Conservation (phyloP, 768 basidiomycete species). For the Suillus decipiens region DNA sequence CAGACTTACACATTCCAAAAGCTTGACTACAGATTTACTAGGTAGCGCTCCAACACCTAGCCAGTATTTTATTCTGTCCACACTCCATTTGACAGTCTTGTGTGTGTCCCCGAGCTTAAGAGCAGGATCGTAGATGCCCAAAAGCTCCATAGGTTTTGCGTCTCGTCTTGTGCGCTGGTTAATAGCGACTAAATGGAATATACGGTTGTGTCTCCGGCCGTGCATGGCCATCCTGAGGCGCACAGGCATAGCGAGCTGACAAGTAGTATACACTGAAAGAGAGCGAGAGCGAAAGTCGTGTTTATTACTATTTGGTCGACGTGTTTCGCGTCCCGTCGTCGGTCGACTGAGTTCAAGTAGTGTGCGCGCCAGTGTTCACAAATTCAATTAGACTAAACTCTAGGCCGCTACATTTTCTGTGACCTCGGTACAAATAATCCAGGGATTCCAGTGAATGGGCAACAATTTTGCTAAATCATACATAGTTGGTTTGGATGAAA, state of each 20-base stretch:
- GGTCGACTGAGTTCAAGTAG: not conserved
- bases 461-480: not conserved
- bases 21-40: slow-evolving; percentile 69
- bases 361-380: not conserved
- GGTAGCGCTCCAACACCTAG: slow-evolving; percentile 82
- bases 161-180: slow-evolving; percentile 71
- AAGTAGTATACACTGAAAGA: slow-evolving; percentile 2
- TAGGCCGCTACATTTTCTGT: not conserved
- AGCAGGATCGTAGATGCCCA: slow-evolving; percentile 84
- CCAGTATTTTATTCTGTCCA: slow-evolving; percentile 90
- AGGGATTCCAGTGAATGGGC: not conserved
- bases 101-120: slow-evolving; percentile 48
- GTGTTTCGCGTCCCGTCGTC: not conserved
- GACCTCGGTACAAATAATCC: not conserved
- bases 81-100: slow-evolving; percentile 89
- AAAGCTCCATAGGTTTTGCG: slow-evolving; percentile 82
- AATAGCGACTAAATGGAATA: slow-evolving; percentile 86
- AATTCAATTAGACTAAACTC: not conserved
- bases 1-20: slow-evolving; percentile 70
- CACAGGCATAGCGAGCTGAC: slow-evolving; percentile 65
- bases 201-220: slow-evolving; percentile 69
- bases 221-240: slow-evolving; percentile 86
- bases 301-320: slow-evolving; percentile 28
- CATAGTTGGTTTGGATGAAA: not conserved
- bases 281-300: slow-evolving; percentile 11